Evolutionary conservation across 1,284 basidiomycete genomes (phyloP).

Genomic region (Irpex rosettiformis): DNA sequence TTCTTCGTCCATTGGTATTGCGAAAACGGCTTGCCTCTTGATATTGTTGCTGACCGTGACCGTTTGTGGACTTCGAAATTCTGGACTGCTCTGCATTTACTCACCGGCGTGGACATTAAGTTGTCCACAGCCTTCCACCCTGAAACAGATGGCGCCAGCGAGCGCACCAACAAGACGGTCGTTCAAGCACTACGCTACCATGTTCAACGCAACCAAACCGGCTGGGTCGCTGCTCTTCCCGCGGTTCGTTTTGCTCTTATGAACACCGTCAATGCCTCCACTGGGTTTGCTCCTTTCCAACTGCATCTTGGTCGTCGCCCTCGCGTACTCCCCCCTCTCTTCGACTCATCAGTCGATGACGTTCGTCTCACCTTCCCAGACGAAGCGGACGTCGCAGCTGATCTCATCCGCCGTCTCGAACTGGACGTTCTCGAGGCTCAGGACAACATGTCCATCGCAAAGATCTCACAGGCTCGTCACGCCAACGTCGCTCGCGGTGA

Average conservation of each 20-base stretch:
- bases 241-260: conserved; percentile 33
- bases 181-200: conserved; percentile 24
- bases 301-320: conserved; percentile 16
- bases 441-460: conserved; percentile 7
- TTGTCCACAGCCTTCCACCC: conserved; percentile 24
- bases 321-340: conserved; percentile 13
- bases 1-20: conserved; percentile 22
- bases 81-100: conserved; percentile 21
- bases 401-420: conserved; percentile 1
- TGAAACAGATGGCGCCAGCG: conserved; percentile 19
- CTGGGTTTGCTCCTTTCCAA: conserved; percentile 30
- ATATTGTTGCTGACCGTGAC: conserved; percentile 13
- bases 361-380: background rate
- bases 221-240: conserved; percentile 31
- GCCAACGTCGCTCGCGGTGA: conserved; percentile 8
- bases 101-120: conserved; percentile 20
- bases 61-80: conserved; percentile 22
- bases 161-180: conserved; percentile 21
- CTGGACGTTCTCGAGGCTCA: conserved; percentile 9
- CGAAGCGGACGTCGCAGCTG: background rate
- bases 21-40: conserved; percentile 18
- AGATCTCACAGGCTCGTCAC: conserved; percentile 1
- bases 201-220: conserved; percentile 27
- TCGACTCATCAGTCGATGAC: background rate
- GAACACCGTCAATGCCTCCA: conserved; percentile 26